phyloP scores from a whole-genome alignment of 2,329 filamentous ascomycete genomes.

The Colletotrichum sp. region DNA sequence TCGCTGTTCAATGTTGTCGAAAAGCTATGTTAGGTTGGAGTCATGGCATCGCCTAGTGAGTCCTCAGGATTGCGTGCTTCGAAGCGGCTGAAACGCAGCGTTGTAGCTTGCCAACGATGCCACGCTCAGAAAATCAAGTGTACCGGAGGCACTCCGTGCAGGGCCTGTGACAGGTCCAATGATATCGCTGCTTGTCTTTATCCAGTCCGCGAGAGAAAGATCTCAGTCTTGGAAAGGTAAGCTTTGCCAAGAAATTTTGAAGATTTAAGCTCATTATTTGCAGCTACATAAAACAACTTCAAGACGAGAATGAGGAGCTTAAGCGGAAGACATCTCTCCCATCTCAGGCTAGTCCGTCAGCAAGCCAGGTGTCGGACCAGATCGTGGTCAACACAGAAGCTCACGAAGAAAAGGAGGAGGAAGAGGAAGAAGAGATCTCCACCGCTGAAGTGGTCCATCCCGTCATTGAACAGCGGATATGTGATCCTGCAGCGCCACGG shows the following conservation, averaged over 20 bases:
- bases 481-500: slow-evolving; percentile 18
- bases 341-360: slow-evolving; percentile 12
- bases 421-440: slow-evolving; percentile 13
- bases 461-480: neutral
- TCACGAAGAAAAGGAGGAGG: slow-evolving; percentile 16
- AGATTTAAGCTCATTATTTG: neutral
- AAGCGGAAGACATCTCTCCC: neutral
- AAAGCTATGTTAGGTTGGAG: neutral
- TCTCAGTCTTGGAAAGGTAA: slow-evolving; percentile 34
- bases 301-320: slow-evolving; percentile 23
- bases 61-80: neutral
- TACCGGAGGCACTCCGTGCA: slow-evolving; percentile 47
- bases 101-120: slow-evolving; percentile 40
- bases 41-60: neutral
- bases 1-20: neutral
- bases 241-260: slow-evolving; percentile 21
- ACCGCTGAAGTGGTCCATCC: neutral
- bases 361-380: slow-evolving; percentile 22
- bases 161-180: slow-evolving; percentile 41
- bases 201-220: slow-evolving; percentile 43
- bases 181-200: slow-evolving; percentile 42
- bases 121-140: slow-evolving; percentile 52
- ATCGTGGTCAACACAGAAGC: slow-evolving; percentile 34
- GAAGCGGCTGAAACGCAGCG: neutral
- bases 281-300: slow-evolving; percentile 22